phyloP scores from a whole-genome alignment of 2,329 filamentous ascomycete genomes.

The Decorospora gaudefroyi region DNA sequence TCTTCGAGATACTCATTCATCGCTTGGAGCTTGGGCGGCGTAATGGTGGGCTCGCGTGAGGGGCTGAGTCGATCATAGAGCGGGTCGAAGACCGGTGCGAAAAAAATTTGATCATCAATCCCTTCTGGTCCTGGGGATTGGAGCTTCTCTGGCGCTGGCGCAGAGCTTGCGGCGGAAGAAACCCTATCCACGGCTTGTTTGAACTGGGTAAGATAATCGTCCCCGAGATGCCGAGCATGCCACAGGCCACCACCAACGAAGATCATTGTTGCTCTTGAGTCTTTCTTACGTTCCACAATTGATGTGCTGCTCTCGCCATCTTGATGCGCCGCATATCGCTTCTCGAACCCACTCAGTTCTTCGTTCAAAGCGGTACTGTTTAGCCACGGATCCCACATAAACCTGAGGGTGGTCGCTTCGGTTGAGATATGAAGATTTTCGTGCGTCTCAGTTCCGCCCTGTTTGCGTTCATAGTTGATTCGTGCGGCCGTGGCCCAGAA shows the following conservation, averaged over 20 bases:
- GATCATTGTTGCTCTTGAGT: conserved; percentile 49
- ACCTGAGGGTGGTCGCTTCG: conserved; percentile 57
- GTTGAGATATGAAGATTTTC: conserved; percentile 53
- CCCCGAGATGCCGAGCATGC: conserved; percentile 58
- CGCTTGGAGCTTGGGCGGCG: conserved; percentile 54
- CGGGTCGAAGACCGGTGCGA: conserved; percentile 56
- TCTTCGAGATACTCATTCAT: conserved; percentile 60
- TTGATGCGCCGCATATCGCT: conserved; percentile 17
- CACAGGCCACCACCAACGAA: conserved; percentile 61
- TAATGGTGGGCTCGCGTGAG: conserved; percentile 50
- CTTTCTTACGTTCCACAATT: conserved; percentile 3
- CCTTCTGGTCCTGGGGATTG: conserved; percentile 15
- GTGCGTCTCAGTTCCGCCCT: conserved; percentile 32
- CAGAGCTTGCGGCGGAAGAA: conserved; percentile 18
- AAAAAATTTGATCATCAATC: conserved; percentile 44
- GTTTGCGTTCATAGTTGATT: conserved; percentile 10
- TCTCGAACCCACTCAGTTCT: conserved; percentile 50
- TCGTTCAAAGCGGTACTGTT: conserved; percentile 55
- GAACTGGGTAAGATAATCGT: conserved; percentile 53
- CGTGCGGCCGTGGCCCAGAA: conserved; percentile 60
- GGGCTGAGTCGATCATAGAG: conserved; percentile 52
- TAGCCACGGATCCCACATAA: conserved; percentile 67
- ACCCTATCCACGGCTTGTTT: conserved; percentile 54
- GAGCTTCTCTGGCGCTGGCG: conserved; percentile 7
- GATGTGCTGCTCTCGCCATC: conserved; percentile 1